Conservation (phyloP, 2,329 filamentous ascomycete species). For the Xylaria sp. region DNA sequence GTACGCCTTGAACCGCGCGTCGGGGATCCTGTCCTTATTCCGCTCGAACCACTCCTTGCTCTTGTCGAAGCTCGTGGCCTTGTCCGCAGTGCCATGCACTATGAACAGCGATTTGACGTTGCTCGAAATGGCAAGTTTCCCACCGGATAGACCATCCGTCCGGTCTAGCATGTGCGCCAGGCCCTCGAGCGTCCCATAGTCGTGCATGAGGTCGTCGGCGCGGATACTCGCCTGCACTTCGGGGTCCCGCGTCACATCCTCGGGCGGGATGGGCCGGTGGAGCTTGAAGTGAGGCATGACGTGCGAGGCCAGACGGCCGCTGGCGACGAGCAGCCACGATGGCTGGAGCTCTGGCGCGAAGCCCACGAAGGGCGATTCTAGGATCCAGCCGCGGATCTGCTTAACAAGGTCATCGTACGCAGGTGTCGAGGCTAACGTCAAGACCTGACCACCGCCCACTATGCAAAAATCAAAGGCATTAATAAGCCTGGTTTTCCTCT, state of each 20-base stretch:
- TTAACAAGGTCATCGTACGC: constrained; percentile 59
- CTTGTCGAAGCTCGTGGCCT: constrained; percentile 68
- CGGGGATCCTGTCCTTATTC: constrained; percentile 58
- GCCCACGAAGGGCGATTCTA: constrained; percentile 80
- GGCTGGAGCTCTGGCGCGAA: constrained; percentile 72
- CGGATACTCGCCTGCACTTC: constrained; percentile 64
- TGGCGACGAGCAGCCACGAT: constrained; percentile 63
- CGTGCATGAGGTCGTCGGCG: constrained; percentile 75
- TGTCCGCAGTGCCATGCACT: constrained; percentile 77
- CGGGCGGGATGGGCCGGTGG: constrained; percentile 66
- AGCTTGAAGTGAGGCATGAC: constrained; percentile 73
- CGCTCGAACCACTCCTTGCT: constrained; percentile 68
- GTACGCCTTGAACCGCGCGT: constrained; percentile 75
- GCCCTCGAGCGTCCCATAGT: constrained; percentile 85
- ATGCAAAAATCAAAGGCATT: not conserved
- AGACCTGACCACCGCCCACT: constrained; percentile 79
- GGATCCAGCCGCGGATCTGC: constrained; percentile 73
- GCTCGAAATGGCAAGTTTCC: constrained; percentile 57
- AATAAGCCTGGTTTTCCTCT: not conserved
- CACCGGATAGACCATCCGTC: constrained; percentile 63
- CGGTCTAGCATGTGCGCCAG: constrained; percentile 79
- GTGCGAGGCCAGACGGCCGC: constrained; percentile 70
- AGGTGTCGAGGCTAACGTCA: constrained; percentile 63
- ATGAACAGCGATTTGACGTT: constrained; percentile 71
- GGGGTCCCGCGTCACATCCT: constrained; percentile 70